Conservation (phyloP, 1,284 basidiomycete species). For the Tylopilus sp. region DNA sequence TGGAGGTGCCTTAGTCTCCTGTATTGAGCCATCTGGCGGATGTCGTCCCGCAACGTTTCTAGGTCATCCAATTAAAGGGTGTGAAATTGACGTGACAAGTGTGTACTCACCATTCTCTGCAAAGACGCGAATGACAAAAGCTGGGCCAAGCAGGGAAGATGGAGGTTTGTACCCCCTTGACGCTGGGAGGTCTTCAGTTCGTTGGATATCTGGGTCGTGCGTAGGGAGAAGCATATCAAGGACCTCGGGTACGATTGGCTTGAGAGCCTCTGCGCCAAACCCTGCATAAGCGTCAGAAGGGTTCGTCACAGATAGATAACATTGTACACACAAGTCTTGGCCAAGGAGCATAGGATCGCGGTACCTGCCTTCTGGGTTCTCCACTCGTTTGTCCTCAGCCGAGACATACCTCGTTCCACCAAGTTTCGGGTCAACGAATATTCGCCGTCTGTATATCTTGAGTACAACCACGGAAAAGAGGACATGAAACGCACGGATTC, state of each 20-base stretch:
- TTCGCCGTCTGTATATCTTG: constrained; percentile 16
- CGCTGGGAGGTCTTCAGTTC: background rate
- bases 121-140: constrained; percentile 22
- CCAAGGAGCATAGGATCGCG: constrained; percentile 22
- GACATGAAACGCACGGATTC: constrained; percentile 11
- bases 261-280: constrained; percentile 22
- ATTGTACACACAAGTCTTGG: constrained; percentile 20
- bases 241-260: constrained; percentile 15
- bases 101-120: constrained; percentile 14
- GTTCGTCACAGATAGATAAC: background rate
- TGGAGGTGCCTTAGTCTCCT: constrained; percentile 19
- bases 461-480: background rate
- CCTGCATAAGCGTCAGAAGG: background rate
- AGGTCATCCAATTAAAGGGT: background rate
- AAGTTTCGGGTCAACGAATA: constrained; percentile 17
- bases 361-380: constrained; percentile 18
- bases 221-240: constrained; percentile 21
- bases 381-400: constrained; percentile 17
- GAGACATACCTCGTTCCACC: constrained; percentile 22
- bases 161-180: constrained; percentile 13
- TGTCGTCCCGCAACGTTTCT: constrained; percentile 21
- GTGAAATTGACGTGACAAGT: background rate
- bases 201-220: constrained; percentile 3
- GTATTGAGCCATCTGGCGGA: constrained; percentile 17
- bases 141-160: constrained; percentile 19